Evolutionary conservation across 257 asterid species (phyloP).

Genomic region (Primulina huaijiensis): DNA sequence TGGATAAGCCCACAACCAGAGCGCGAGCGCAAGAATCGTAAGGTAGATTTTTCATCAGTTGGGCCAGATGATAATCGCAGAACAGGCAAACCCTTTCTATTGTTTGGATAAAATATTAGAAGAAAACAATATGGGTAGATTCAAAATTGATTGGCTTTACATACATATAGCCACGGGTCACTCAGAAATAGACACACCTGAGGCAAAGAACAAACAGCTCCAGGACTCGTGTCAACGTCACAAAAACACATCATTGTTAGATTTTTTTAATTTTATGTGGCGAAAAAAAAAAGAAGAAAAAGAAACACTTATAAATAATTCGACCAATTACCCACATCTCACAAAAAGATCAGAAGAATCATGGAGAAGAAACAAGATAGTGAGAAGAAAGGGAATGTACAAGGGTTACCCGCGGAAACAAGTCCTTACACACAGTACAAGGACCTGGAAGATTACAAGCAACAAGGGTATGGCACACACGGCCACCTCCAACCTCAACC

Average conservation of each 20-base stretch:
- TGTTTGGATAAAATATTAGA: no score
- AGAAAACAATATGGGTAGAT: no score
- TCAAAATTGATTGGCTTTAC: conserved; percentile 21
- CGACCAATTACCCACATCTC: neutral
- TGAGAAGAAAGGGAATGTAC: conserved; percentile 24
- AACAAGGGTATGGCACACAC: conserved; percentile 69
- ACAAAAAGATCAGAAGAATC: neutral
- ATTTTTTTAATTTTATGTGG: no score
- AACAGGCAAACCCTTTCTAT: no score
- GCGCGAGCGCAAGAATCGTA: no score
- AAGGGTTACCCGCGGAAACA: conserved; percentile 64
- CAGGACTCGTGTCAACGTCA: conserved; percentile 33
- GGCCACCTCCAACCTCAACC: conserved; percentile 72
- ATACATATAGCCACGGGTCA: conserved; percentile 23
- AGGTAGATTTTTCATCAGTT: no score
- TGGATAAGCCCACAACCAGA: no score
- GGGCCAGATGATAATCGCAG: no score
- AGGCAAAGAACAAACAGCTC: conserved; percentile 22
- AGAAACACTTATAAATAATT: neutral
- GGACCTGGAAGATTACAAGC: conserved; percentile 86
- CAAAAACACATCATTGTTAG: neutral
- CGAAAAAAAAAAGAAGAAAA: no score
- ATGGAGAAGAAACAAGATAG: conserved; percentile 39
- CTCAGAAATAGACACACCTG: conserved; percentile 35
- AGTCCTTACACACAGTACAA: conserved; percentile 85